Evolutionary conservation across 441 rosid genomes (phyloP), one percentile per base, ranked within the genome.

Genomic region (Sinapis alba): DNA sequence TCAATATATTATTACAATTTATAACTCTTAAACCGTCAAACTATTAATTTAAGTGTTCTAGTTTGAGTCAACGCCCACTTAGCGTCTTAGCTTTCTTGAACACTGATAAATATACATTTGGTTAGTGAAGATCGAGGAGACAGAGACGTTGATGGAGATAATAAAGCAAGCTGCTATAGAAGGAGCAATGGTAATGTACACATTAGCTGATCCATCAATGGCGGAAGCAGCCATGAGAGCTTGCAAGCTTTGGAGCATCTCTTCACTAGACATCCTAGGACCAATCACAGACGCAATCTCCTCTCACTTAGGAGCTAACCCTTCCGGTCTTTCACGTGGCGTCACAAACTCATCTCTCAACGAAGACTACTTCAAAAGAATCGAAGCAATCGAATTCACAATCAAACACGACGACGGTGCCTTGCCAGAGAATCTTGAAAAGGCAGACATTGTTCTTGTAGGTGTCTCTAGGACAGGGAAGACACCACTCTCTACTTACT

Each of bases 361-460:
- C 4, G 94, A 91, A 12, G 97, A 95, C 23, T 95, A 91, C 83
- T 92, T 95, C 78, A 51, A 30, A 57, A 59, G 93, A 23, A 88
- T 90, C 28, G 93, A 89, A 81, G 97, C 98, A 7, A 82, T 90
- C 41, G 97, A 95, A 63, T 95, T 95, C 83, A 95, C 97, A 0
- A 92, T 92, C 83, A 95, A 90, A 84, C 97, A 91, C 62, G 99
- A 88, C 72, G 98, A 95, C 43, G 98, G 98, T 9, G 94, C 91
- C 20, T 72, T 91, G 23, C 99, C 98, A 0, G 81, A 85, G 62
- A 90, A 92, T 81, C 81, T 95, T 83, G 78, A 75, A 54, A 87
- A 84, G 65, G 92, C 94, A 18, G 93, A 91, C 73, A 86, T 91
- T 50, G 77, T 95, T 71, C 96, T 95, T 60, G 83, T 90, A 0